Conservation (phyloP, 768 basidiomycete genomes). For the Favolaschia claudopus region DNA sequence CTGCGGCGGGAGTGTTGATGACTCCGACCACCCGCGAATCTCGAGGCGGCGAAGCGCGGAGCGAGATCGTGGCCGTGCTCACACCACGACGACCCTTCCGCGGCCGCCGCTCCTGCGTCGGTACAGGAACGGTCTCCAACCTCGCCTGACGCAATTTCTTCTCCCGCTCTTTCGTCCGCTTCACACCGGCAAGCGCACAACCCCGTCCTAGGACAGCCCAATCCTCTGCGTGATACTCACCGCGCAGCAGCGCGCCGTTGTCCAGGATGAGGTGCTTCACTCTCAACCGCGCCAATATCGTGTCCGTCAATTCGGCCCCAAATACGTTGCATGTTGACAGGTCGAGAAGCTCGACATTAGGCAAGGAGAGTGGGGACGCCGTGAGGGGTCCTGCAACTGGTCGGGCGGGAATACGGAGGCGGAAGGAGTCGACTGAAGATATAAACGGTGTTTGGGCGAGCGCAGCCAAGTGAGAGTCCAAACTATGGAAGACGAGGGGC, state of each 20-base stretch:
- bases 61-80: constrained; percentile 70
- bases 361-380: constrained; percentile 43
- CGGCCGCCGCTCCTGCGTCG: constrained; percentile 16
- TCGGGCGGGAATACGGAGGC: constrained; percentile 78
- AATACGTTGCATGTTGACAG: constrained; percentile 73
- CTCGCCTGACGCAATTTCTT: constrained; percentile 59
- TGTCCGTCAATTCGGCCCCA: constrained; percentile 57
- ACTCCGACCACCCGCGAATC: constrained; percentile 21
- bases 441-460: constrained; percentile 57
- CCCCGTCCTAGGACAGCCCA: constrained; percentile 69
- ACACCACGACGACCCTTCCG: constrained; percentile 65
- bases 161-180: constrained; percentile 71
- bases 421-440: constrained; percentile 62
- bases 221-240: constrained; percentile 59
- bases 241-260: constrained; percentile 62
- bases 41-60: constrained; percentile 45
- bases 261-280: constrained; percentile 79
- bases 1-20: neutral
- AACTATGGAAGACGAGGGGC: constrained; percentile 84
- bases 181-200: constrained; percentile 68
- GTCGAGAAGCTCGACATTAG: constrained; percentile 69
- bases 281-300: constrained; percentile 57
- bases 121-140: constrained; percentile 45
- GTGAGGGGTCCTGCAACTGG: constrained; percentile 54
- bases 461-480: constrained; percentile 57